Evolutionary conservation across 306 rosid species (phyloP).

Genomic region (Ormosia emarginata): DNA sequence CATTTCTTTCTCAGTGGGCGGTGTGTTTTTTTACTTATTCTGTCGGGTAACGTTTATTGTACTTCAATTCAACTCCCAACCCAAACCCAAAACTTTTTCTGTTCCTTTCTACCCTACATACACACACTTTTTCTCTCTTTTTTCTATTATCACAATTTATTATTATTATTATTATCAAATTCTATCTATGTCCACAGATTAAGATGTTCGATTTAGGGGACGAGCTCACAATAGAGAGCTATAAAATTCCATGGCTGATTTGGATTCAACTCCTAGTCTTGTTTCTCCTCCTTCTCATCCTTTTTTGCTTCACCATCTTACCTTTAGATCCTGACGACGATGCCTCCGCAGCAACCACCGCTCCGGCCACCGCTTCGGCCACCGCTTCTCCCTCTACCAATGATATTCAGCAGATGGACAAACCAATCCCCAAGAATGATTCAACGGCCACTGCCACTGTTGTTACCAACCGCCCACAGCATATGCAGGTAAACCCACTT

Average conservation of each 20-base stretch:
- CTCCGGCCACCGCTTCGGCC: not conserved
- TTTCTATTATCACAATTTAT: not conserved
- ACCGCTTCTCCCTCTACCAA: slow-evolving; percentile 38
- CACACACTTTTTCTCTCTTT: too few species aligned
- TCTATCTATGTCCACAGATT: not conserved
- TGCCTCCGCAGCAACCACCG: not conserved
- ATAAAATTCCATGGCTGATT: slow-evolving; percentile 72
- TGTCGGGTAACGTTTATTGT: too few species aligned
- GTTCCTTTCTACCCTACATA: not conserved
- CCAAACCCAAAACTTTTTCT: not conserved
- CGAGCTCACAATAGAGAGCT: slow-evolving; percentile 36
- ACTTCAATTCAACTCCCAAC: not conserved
- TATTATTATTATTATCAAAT: not conserved
- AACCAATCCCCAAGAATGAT: slow-evolving; percentile 12
- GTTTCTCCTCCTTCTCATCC: slow-evolving; percentile 53
- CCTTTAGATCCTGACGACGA: slow-evolving; percentile 31
- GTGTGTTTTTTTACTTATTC: too few species aligned
- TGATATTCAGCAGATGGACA: slow-evolving; percentile 25
- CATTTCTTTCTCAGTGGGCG: too few species aligned
- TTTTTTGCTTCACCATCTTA: slow-evolving; percentile 46
- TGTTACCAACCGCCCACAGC: slow-evolving; percentile 26
- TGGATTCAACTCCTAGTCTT: slow-evolving; percentile 67
- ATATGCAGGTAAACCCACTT: slow-evolving; percentile 45
- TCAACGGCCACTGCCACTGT: slow-evolving; percentile 21
- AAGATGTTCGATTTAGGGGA: slow-evolving; percentile 58